Conservation (phyloP, 2,329 filamentous ascomycete species). For the Sphaerulina musiva region DNA sequence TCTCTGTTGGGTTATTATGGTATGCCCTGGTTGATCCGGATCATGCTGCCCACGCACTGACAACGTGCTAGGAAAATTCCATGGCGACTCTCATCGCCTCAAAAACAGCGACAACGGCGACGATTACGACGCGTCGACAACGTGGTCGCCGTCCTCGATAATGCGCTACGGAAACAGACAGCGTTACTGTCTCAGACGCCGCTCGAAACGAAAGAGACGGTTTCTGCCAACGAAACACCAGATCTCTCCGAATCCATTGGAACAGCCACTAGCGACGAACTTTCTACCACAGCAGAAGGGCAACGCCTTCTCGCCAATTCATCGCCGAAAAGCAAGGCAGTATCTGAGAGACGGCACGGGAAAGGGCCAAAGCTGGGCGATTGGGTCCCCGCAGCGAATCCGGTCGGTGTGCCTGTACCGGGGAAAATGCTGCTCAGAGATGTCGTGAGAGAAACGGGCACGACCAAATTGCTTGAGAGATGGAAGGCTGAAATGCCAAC, state of each 20-base stretch:
- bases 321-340: conserved; percentile 10
- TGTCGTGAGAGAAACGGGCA: conserved; percentile 42
- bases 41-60: background rate
- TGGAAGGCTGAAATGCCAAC: conserved; percentile 97
- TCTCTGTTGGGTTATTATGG: conserved; percentile 79
- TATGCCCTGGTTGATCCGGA: conserved; percentile 35
- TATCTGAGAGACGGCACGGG: conserved; percentile 26
- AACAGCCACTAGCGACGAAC: conserved; percentile 26
- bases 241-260: conserved; percentile 1
- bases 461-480: conserved; percentile 68
- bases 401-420: conserved; percentile 12
- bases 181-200: conserved; percentile 7
- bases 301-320: conserved; percentile 25
- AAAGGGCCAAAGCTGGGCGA: conserved; percentile 31
- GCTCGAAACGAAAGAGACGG: conserved; percentile 5
- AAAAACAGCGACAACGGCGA: conserved; percentile 80
- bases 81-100: conserved; percentile 86
- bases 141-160: conserved; percentile 76
- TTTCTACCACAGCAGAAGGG: conserved; percentile 30
- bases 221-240: conserved; percentile 1
- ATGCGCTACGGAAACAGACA: conserved; percentile 58
- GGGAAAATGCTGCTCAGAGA: conserved; percentile 19
- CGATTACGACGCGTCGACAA: conserved; percentile 78
- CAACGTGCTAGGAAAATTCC: conserved; percentile 72
- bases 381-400: conserved; percentile 17